These are phyloP conservation scores for Sugiyamaella floridensis DNA, from an alignment of 805 yeast species.

Conservation along the genomic window DNA sequence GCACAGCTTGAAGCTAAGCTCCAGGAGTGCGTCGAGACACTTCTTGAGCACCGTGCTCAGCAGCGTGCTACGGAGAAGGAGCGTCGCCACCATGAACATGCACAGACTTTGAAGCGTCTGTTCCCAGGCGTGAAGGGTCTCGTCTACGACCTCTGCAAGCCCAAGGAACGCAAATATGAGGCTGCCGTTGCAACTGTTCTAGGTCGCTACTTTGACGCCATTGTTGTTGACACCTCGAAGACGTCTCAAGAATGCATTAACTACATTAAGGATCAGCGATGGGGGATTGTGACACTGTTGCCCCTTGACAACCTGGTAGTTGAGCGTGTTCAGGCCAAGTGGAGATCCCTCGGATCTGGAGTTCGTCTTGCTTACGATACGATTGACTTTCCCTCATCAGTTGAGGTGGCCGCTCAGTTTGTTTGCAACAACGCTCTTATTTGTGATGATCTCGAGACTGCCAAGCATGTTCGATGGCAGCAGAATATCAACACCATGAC, in stretches of 20 bases:
- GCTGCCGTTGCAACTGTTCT: conserved; percentile 67
- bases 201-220: conserved; percentile 74
- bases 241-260: conserved; percentile 72
- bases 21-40: conserved; percentile 48
- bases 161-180: conserved; percentile 64
- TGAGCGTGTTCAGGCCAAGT: conserved; percentile 44
- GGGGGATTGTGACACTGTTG: conserved; percentile 80
- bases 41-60: conserved; percentile 69
- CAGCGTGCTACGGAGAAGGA: conserved; percentile 73
- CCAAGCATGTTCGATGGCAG: conserved; percentile 67
- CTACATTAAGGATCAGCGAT: conserved; percentile 73
- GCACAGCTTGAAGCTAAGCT: conserved; percentile 57
- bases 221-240: conserved; percentile 67
- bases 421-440: conserved; percentile 75
- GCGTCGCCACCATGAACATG: conserved; percentile 62
- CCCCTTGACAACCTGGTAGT: conserved; percentile 75
- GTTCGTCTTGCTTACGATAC: conserved; percentile 71
- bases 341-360: conserved; percentile 44
- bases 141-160: conserved; percentile 71
- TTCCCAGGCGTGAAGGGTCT: conserved; percentile 82
- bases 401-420: conserved; percentile 72
- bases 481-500: conserved; percentile 51
- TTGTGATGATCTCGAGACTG: conserved; percentile 62
- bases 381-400: conserved; percentile 52
- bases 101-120: conserved; percentile 58